phyloP scores from a whole-genome alignment of 208 protist species.

The Acanthamoeba lugdunensis region DNA sequence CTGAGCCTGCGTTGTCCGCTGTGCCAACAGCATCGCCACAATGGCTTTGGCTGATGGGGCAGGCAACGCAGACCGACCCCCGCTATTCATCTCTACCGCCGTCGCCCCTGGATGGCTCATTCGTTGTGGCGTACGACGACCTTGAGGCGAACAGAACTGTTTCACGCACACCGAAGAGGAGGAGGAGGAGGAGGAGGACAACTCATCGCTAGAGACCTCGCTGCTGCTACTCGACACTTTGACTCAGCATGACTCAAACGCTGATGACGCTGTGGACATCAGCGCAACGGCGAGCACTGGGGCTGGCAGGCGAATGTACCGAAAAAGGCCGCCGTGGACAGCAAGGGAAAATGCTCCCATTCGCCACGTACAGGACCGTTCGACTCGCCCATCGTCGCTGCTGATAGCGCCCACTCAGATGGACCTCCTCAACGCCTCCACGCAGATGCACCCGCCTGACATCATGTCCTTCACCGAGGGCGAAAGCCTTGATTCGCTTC shows the following conservation, averaged over 20 bases:
- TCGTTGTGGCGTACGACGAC: too few relatives aligned
- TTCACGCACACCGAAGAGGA: too few relatives aligned
- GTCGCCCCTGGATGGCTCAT: too few relatives aligned
- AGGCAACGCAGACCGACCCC: too few relatives aligned
- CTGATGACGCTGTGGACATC: not conserved
- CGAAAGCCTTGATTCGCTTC: not conserved
- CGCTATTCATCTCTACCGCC: too few relatives aligned
- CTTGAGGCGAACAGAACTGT: too few relatives aligned
- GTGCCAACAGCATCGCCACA: too few relatives aligned
- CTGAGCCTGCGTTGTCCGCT: too few relatives aligned
- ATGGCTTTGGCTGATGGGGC: too few relatives aligned
- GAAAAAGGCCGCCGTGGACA: not conserved
- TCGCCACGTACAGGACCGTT: not conserved
- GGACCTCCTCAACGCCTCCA: not conserved
- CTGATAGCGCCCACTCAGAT: not conserved
- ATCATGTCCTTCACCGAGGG: not conserved
- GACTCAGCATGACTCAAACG: not conserved
- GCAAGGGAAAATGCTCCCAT: not conserved
- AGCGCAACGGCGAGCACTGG: too few relatives aligned
- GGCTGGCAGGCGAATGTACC: too few relatives aligned
- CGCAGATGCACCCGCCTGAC: not conserved
- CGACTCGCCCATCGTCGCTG: not conserved
- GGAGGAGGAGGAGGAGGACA: not conserved
- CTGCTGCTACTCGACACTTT: conserved; percentile 2
- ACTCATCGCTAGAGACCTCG: not conserved